Conservation (phyloP, 768 basidiomycete species). For the Boletus sp. region DNA sequence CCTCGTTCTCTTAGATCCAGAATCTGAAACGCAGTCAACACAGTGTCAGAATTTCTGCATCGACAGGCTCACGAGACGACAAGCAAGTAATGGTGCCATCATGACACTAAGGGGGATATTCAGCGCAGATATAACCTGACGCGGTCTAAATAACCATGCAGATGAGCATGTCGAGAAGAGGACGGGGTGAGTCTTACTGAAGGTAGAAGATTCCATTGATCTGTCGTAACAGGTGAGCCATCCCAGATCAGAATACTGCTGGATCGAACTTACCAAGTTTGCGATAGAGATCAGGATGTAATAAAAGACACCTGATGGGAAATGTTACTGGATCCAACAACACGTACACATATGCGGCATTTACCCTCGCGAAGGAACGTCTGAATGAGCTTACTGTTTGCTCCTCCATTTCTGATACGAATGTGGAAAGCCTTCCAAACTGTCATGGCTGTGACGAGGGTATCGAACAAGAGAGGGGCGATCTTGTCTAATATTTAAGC, state of each 20-base stretch:
- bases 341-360: slow-evolving; percentile 8
- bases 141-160: slow-evolving; percentile 48
- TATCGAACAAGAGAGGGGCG: slow-evolving; percentile 78
- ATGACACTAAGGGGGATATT: slow-evolving; percentile 84
- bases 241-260: neutral
- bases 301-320: slow-evolving; percentile 62
- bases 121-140: slow-evolving; percentile 78
- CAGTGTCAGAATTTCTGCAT: neutral
- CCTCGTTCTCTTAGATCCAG: slow-evolving; percentile 80
- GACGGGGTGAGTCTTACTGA: slow-evolving; percentile 48
- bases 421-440: slow-evolving; percentile 76
- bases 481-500: slow-evolving; percentile 45
- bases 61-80: slow-evolving; percentile 56
- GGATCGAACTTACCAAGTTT: slow-evolving; percentile 50
- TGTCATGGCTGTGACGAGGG: slow-evolving; percentile 76
- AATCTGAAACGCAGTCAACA: slow-evolving; percentile 46
- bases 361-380: slow-evolving; percentile 80
- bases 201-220: slow-evolving; percentile 84
- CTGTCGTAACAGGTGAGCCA: slow-evolving; percentile 22
- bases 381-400: slow-evolving; percentile 76
- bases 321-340: neutral
- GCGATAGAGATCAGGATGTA: slow-evolving; percentile 85
- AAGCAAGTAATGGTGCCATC: slow-evolving; percentile 76
- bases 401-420: slow-evolving; percentile 68
- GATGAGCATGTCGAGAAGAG: slow-evolving; percentile 2